Evolutionary conservation across 345 rosid genomes (phyloP), one percentile per base, ranked within the genome.

Genomic region (Abelmoschus esculentus): DNA sequence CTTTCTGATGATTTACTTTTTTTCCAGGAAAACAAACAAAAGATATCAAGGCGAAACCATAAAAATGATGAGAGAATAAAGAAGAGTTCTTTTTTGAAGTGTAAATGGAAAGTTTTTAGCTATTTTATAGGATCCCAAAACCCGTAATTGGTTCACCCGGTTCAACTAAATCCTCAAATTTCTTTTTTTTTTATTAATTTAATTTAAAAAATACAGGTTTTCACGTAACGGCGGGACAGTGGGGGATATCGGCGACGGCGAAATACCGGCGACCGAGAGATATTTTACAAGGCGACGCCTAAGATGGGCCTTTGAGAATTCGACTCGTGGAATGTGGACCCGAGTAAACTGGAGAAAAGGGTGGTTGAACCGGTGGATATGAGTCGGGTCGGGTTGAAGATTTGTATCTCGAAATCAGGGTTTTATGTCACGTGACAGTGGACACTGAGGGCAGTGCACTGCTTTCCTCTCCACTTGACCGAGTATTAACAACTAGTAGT

Each of bases 41-140:
- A 47, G n/a, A 46, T 11, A 11, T 9, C 71, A 4, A 61, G 4
- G 36, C 1, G 11, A 2, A 9, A 29, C 5, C 9, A 31, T 0
- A 15, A 17, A 17, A 12, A 49, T 49, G 17, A 49, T 5, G 54
- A 31, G 13, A 18, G 18, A 44, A 58, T 66, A 36, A 15, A 42
- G 59, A 31, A 32, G 63, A 13, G 54, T 52, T n/a, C 42, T 38
- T 53, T 53, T 61, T 65, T 15, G 61, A 44, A 63, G 70, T 29
- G 74, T 62, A 28, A 18, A 66, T 69, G 40, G 38, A 44, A 69
- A 70, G 76, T 9, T 49, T 46, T 31, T 26, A 64, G 61, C 78
- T 76, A 5, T 73, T 78, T 83, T 83, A 81, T 85, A 83, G 83
- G 80, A 81, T 78, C 75, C 56, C 22, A 17, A 53, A 53, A n/a